Conservation (phyloP, 805 yeast species). For the Zygotorulaspora florentina region DNA sequence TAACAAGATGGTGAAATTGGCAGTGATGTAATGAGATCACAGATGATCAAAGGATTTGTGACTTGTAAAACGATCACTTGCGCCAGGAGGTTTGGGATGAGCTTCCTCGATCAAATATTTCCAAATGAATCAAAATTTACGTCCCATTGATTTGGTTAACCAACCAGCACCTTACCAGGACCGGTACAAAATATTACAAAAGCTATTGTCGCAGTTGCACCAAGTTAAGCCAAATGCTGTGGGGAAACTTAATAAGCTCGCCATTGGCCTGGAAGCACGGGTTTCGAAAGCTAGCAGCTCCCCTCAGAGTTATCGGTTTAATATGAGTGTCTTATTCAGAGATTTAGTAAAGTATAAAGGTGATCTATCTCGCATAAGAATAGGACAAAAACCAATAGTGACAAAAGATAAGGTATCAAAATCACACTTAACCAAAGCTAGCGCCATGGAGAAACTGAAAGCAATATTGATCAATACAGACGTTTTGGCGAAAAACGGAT, state of each 20-base stretch:
- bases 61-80: neutral
- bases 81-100: neutral
- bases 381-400: constrained; percentile 22
- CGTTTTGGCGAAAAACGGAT: constrained; percentile 25
- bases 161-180: constrained; percentile 34
- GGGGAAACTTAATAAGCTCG: constrained; percentile 17
- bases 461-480: constrained; percentile 18
- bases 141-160: constrained; percentile 29
- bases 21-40: neutral
- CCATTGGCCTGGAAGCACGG: constrained; percentile 26
- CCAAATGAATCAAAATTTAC: constrained; percentile 11
- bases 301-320: constrained; percentile 31
- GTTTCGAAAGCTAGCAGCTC: constrained; percentile 28
- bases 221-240: constrained; percentile 16
- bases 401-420: constrained; percentile 5
- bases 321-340: constrained; percentile 30
- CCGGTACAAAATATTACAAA: constrained; percentile 29
- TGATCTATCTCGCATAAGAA: constrained; percentile 21
- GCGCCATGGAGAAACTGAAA: constrained; percentile 20
- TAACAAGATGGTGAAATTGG: neutral
- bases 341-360: constrained; percentile 31
- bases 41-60: neutral
- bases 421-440: constrained; percentile 10
- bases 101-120: neutral
- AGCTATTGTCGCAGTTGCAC: constrained; percentile 22